A percentile compares a stretch with the other conserved stretches of the same genome.
Conservation (phyloP, 108 stramenopile genomes). For the Cyclotella distinguenda region DNA sequence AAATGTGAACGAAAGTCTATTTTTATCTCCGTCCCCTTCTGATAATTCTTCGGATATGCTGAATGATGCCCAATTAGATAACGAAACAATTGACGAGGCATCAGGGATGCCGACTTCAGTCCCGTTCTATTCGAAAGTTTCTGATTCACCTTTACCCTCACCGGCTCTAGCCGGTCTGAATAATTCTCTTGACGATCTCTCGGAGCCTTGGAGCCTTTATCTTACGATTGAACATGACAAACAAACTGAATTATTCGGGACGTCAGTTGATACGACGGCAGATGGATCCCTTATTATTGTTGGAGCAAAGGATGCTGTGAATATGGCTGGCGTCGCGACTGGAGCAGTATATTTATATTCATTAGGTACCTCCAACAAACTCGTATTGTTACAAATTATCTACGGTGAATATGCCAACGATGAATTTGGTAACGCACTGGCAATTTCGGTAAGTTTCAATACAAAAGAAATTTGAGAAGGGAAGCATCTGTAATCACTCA, state of each 20-base stretch:
- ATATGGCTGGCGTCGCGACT: constrained; percentile 6
- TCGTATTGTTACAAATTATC: constrained; percentile 8
- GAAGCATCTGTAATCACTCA: too few relatives aligned
- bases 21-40: too few relatives aligned
- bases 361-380: background rate
- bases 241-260: constrained; percentile 12
- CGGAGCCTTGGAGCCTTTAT: constrained; percentile 3
- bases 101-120: background rate
- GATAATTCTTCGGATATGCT: background rate
- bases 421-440: constrained; percentile 22
- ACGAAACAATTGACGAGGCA: background rate
- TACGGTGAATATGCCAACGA: constrained; percentile 17
- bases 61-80: background rate
- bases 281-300: constrained; percentile 13
- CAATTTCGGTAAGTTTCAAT: constrained; percentile 18
- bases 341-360: constrained; percentile 31
- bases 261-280: constrained; percentile 12
- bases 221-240: background rate
- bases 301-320: constrained; percentile 22
- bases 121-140: background rate
- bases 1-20: too few relatives aligned
- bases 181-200: constrained; percentile 6
- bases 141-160: background rate
- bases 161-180: background rate
- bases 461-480: too few relatives aligned